Conservation (phyloP, 129 eudicot species). For the Pittosporum tobira region DNA sequence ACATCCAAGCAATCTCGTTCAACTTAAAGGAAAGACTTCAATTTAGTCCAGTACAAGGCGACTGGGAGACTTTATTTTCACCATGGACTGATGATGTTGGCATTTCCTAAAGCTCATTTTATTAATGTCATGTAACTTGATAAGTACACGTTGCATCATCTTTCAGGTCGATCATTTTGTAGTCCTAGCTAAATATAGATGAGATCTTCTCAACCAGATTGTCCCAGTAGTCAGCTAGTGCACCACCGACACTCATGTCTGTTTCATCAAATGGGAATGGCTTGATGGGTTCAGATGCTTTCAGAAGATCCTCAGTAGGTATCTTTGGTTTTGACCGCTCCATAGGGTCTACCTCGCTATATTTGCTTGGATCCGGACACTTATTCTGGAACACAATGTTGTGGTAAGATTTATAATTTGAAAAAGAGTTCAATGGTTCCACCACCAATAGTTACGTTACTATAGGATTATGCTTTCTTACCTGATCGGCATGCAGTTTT, state of each 20-base stretch:
- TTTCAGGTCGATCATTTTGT: not conserved
- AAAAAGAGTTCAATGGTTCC: not conserved
- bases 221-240: constrained; percentile 24
- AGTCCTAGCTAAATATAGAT: constrained; percentile 14
- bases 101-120: not conserved
- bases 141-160: constrained; percentile 6
- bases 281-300: constrained; percentile 53
- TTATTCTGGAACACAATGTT: constrained; percentile 29
- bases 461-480: constrained; percentile 7
- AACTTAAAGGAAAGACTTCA: not conserved
- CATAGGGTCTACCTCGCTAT: constrained; percentile 39
- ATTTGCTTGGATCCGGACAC: constrained; percentile 30
- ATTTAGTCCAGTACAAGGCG: not conserved
- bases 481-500: constrained; percentile 85
- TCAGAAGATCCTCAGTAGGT: constrained; percentile 47
- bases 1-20: not conserved
- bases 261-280: constrained; percentile 68
- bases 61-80: not conserved
- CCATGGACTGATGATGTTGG: not conserved
- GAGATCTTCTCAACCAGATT: constrained; percentile 27
- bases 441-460: not conserved
- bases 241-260: constrained; percentile 66
- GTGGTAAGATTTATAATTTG: constrained; percentile 3
- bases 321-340: constrained; percentile 61
- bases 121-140: not conserved